A percentile compares a stretch with the other conserved stretches of the same genome.
These are phyloP conservation scores for Psilocybe sp. DNA, from an alignment of 768 basidiomycete genomes.

Conservation along the genomic window DNA sequence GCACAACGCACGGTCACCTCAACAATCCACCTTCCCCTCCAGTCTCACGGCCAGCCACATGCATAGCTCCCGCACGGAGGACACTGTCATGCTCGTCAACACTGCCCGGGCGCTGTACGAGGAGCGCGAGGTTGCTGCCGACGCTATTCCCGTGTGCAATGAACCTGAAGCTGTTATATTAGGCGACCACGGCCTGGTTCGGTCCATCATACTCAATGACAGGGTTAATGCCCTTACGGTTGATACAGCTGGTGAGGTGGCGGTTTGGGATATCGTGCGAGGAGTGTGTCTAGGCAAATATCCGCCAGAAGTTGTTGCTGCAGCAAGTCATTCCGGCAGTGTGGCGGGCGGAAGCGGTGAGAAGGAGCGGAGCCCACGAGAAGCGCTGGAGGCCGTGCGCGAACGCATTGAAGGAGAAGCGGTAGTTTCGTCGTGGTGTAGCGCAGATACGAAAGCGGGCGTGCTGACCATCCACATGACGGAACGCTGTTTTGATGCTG, in stretches of 20 bases:
- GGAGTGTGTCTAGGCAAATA: constrained; percentile 75
- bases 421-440: constrained; percentile 80
- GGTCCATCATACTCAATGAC: constrained; percentile 82
- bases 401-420: constrained; percentile 96
- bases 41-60: constrained; percentile 19
- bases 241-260: constrained; percentile 84
- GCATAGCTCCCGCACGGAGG: constrained; percentile 33
- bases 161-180: constrained; percentile 68
- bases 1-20: constrained; percentile 21
- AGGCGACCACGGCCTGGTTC: constrained; percentile 80
- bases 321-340: constrained; percentile 50
- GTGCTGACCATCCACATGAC: constrained; percentile 84
- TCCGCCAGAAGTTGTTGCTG: constrained; percentile 60
- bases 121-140: constrained; percentile 75
- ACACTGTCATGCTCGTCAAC: constrained; percentile 31
- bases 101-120: constrained; percentile 55
- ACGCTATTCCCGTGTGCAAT: constrained; percentile 57
- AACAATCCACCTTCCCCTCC: constrained; percentile 25
- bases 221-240: constrained; percentile 88
- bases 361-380: constrained; percentile 65
- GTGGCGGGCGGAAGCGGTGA: constrained; percentile 37
- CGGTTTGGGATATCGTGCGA: constrained; percentile 89
- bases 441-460: constrained; percentile 87
- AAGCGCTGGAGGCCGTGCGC: constrained; percentile 82
- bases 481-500: constrained; percentile 89